Percentiles rank a stretch among this genome's conserved stretches.
These are phyloP conservation scores for Ogataea saltuana DNA, from an alignment of 805 yeast species.

Conservation along the genomic window DNA sequence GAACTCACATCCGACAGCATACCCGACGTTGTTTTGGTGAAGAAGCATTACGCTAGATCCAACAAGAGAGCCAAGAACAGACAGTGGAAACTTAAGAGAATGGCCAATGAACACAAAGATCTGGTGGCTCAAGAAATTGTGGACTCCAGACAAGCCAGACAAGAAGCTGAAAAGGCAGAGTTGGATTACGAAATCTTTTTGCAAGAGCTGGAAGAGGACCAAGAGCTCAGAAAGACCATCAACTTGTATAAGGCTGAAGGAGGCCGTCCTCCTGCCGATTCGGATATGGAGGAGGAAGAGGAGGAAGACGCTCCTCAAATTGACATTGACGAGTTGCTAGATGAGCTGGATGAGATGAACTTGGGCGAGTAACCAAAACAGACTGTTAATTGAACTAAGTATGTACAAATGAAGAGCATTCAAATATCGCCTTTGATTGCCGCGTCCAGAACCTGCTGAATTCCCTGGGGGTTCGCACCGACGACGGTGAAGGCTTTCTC, in stretches of 20 bases:
- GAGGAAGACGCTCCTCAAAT: slow-evolving; percentile 85
- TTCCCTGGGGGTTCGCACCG: slow-evolving; percentile 58
- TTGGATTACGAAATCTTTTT: slow-evolving; percentile 93
- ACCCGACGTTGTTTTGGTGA: slow-evolving; percentile 86
- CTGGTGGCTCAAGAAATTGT: slow-evolving; percentile 63
- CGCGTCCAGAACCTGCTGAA: slow-evolving; percentile 34
- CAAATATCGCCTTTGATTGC: slow-evolving; percentile 20
- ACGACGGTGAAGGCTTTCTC: slow-evolving; percentile 55
- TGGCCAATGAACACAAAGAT: slow-evolving; percentile 94
- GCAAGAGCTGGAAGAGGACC: slow-evolving; percentile 96
- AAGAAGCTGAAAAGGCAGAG: slow-evolving; percentile 89
- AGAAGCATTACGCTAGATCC: slow-evolving; percentile 85
- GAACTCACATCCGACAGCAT: slow-evolving; percentile 57
- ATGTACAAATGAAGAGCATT: not conserved
- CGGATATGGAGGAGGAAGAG: slow-evolving; percentile 43
- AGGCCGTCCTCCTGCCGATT: slow-evolving; percentile 33
- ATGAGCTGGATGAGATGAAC: slow-evolving; percentile 92
- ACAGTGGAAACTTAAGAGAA: slow-evolving; percentile 91
- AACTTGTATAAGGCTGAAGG: slow-evolving; percentile 76
- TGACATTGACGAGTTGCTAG: slow-evolving; percentile 88
- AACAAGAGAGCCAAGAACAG: slow-evolving; percentile 73
- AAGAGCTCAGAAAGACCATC: slow-evolving; percentile 86
- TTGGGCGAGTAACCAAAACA: slow-evolving; percentile 51
- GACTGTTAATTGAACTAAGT: not conserved
- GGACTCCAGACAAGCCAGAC: slow-evolving; percentile 71